Evolutionary conservation across 495 filamentous ascomycete species (phyloP).

Genomic region (Penicillium herquei): DNA sequence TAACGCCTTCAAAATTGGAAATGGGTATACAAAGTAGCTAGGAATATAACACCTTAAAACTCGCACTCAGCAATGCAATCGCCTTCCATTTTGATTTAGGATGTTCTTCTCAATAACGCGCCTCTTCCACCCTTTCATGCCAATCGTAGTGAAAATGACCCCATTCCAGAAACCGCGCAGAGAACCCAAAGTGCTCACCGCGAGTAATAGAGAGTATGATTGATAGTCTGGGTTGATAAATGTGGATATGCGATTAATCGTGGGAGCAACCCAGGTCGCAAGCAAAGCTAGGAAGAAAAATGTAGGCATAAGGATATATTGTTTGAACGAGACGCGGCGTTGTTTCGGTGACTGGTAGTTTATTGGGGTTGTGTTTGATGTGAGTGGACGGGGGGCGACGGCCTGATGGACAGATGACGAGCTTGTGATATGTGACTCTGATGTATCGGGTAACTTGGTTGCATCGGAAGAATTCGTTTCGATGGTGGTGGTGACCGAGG

Average conservation of each 20-base stretch:
- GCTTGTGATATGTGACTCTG: slow-evolving; percentile 11
- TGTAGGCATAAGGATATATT: slow-evolving; percentile 49
- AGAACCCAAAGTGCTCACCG: slow-evolving; percentile 39
- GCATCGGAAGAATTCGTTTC: slow-evolving; percentile 2
- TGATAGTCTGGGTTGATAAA: slow-evolving; percentile 32
- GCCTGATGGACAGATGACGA: slow-evolving; percentile 8
- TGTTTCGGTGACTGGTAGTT: slow-evolving; percentile 12
- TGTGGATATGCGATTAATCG: slow-evolving; percentile 35
- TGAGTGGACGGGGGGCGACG: not conserved
- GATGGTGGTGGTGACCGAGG: slow-evolving; percentile 13
- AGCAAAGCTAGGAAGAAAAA: slow-evolving; percentile 47
- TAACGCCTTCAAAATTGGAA: too few species aligned
- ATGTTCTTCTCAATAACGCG: not conserved
- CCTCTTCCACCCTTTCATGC: slow-evolving; percentile 33
- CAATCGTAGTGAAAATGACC: slow-evolving; percentile 42
- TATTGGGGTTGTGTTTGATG: not conserved
- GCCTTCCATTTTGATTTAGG: not conserved
- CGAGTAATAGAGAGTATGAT: slow-evolving; percentile 37
- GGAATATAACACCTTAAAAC: not conserved
- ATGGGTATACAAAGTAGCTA: not conserved
- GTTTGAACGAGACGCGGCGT: slow-evolving; percentile 40
- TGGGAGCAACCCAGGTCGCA: slow-evolving; percentile 45
- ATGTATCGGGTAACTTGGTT: not conserved
- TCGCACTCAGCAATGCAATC: not conserved
- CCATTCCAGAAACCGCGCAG: slow-evolving; percentile 51